Base-by-base conservation (phyloP, 208 protist species). In the Phytomonas sp. region DNA sequence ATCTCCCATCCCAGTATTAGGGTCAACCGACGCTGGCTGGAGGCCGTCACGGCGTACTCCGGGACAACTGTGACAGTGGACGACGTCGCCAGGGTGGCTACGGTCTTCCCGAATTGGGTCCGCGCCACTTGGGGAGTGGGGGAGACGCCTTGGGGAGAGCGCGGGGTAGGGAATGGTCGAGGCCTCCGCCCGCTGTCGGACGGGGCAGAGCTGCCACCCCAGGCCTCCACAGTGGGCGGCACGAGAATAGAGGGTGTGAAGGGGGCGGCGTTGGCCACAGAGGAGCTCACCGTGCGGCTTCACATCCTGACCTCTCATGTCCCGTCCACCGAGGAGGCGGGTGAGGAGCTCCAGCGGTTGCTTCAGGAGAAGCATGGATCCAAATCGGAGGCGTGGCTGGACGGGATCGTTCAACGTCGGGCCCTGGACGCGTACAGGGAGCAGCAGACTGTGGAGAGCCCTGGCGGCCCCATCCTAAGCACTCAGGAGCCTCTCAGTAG, bases 1-100 rank as follows among this genome's bases (percentile, higher is more conserved):
- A 17, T 11, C 9, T 20, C 34, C 20, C n/a, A n/a, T 6, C 17
- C 26, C 26, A 68, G 23, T 0, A 33, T 51, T 3, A 17, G 20
- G 28, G 20, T 43, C n/a, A 23, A 53, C 34, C 60, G 33, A 0
- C 83, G 87, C 15, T 93, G 87, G 86, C 73, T 93, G 2, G 80
- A 79, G 13, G 83, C 84, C 4, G 68, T 93, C 53, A 80, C 80
- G 17, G 72, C 74, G 11, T 87, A 92, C 73, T 89, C 82, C 67
- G 71, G 76, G 51, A 72, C 78, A 31, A 85, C 82, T 36, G 74
- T 88, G 6, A 66, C 65, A 13, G 26, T 89, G 0, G 75, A 84
- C 62, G 91, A 96, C 63, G 75, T 94, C 59, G 79, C 90, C 23
- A 75, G 82, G 34, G 75, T 85, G 32, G 79, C 80, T 17, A 77